Percentiles rank a stretch among this genome's conserved stretches.
These are phyloP conservation scores for Quercus tomentella DNA, from an alignment of 331 rosid species.

Conservation along the genomic window DNA sequence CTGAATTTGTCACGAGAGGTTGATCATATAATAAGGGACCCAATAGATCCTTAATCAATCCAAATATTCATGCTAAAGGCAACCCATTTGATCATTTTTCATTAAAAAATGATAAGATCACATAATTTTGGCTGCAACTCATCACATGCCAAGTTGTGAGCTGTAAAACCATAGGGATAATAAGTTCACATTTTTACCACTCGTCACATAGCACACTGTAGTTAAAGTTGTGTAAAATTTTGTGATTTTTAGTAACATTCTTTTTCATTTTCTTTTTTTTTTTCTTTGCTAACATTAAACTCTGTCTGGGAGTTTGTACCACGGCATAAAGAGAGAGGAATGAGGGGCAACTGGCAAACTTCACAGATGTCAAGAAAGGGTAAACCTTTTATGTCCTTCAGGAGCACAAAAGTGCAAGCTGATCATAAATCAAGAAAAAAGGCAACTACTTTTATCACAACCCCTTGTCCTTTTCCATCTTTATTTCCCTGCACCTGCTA, in stretches of 20 bases:
- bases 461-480: slow-evolving; percentile 9
- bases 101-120: background rate
- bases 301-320: background rate
- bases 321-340: too few species aligned
- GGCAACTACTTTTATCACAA: slow-evolving; percentile 16
- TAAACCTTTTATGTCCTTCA: background rate
- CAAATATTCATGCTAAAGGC: background rate
- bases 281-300: background rate
- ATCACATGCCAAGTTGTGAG: accelerated
- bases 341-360: background rate
- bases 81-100: background rate
- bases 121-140: too few species aligned
- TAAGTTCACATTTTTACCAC: accelerated
- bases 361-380: slow-evolving; percentile 15
- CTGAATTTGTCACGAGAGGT: background rate
- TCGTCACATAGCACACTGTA: accelerated
- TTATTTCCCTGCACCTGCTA: slow-evolving; percentile 8
- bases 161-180: accelerated
- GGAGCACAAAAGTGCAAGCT: slow-evolving; percentile 5
- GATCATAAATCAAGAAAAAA: slow-evolving; percentile 22
- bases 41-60: background rate
- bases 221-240: too few species aligned
- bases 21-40: background rate
- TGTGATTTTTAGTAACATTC: accelerated
- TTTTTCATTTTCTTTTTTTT: too few species aligned